These are phyloP conservation scores for Chloris gayana DNA, from an alignment of 176 grass and related monocot genomes.

Conservation along the genomic window DNA sequence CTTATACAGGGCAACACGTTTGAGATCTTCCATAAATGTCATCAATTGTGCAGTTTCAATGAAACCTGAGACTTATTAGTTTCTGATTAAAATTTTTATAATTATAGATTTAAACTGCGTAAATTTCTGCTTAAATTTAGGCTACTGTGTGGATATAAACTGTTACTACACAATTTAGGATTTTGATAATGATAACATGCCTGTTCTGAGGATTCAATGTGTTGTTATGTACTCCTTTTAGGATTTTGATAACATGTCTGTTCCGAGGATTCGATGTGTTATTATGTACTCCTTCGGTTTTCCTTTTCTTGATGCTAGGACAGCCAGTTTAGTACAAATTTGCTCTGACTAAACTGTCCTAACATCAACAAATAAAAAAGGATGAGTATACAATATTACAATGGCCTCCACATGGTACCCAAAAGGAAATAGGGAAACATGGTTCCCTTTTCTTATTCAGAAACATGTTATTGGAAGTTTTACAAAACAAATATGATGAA, in stretches of 20 bases:
- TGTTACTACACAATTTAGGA: background rate
- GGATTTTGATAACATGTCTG: background rate
- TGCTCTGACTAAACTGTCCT: too few species aligned
- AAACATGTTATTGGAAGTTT: constrained; percentile 2
- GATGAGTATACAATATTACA: background rate
- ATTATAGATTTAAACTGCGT: background rate
- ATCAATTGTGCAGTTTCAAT: background rate
- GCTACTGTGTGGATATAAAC: background rate
- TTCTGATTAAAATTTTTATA: background rate
- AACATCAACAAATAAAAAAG: too few species aligned
- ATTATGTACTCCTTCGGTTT: too few species aligned
- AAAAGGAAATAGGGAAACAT: background rate
- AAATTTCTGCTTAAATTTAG: background rate
- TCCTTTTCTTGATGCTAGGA: too few species aligned
- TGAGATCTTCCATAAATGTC: background rate
- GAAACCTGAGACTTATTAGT: background rate
- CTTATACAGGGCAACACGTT: background rate
- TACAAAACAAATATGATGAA: background rate
- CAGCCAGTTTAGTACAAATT: too few species aligned
- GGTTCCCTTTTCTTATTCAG: background rate
- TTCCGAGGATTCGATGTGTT: too few species aligned
- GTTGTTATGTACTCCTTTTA: too few species aligned
- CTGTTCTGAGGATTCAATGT: too few species aligned
- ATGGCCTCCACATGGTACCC: background rate
- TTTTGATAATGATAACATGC: constrained; percentile 4